Evolutionary conservation across 2,329 filamentous ascomycete species (phyloP).

Genomic region (Hymenoscyphus albidus): DNA sequence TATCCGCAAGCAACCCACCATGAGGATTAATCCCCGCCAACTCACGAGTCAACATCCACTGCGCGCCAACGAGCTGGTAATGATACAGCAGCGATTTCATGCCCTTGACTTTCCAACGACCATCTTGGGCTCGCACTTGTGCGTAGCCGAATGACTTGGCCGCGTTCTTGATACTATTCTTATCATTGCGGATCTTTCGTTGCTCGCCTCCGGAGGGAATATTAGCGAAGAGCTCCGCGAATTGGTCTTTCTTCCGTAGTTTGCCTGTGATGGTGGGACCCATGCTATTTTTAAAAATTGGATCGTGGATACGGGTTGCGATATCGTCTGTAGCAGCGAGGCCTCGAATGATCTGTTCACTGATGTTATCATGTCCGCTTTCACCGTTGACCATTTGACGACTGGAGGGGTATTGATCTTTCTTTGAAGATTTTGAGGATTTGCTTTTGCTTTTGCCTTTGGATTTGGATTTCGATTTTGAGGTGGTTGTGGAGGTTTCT

Average conservation of each 20-base stretch:
- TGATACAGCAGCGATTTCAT: slow-evolving; percentile 44
- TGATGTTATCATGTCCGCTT: slow-evolving; percentile 19
- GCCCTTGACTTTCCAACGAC: slow-evolving; percentile 44
- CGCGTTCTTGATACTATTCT: slow-evolving; percentile 37
- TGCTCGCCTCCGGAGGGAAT: slow-evolving; percentile 25
- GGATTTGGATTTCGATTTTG: not conserved
- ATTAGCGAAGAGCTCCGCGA: slow-evolving; percentile 27
- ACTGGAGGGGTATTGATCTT: slow-evolving; percentile 3
- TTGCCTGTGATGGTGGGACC: slow-evolving; percentile 22
- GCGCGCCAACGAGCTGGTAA: slow-evolving; percentile 49
- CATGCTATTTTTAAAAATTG: slow-evolving; percentile 18
- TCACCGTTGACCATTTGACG: not conserved
- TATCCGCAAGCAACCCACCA: slow-evolving; percentile 58
- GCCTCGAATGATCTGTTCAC: slow-evolving; percentile 23
- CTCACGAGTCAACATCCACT: slow-evolving; percentile 54
- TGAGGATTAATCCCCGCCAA: slow-evolving; percentile 34
- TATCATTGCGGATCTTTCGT: slow-evolving; percentile 33
- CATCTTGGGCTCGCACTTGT: slow-evolving; percentile 33
- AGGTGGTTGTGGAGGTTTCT: not conserved
- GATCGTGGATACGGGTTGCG: slow-evolving; percentile 23
- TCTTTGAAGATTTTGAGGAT: slow-evolving; percentile 11
- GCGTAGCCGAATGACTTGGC: slow-evolving; percentile 41
- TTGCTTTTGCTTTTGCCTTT: not conserved
- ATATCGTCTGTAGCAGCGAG: slow-evolving; percentile 25
- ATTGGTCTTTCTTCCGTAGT: slow-evolving; percentile 24